A percentile compares a stretch with the other conserved stretches of the same genome.
Conservation (phyloP, 2,329 filamentous ascomycete genomes). For the Chaetomiaceae sp. region DNA sequence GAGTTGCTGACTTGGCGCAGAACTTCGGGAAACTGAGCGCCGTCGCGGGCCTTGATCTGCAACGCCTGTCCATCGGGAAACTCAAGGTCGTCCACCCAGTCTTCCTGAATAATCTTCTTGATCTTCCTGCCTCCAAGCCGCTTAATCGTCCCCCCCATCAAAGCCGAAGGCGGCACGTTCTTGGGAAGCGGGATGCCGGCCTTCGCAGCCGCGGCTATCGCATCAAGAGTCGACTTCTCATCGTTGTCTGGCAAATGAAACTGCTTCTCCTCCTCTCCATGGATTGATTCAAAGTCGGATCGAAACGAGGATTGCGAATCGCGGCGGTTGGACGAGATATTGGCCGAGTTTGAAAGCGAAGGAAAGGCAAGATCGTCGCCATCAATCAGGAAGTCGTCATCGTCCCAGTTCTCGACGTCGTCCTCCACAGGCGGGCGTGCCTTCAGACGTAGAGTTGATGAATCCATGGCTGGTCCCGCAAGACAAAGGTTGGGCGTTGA, state of each 20-base stretch:
- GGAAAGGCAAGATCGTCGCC: conserved; percentile 60
- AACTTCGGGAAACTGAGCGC: conserved; percentile 60
- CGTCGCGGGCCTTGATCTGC: conserved; percentile 61
- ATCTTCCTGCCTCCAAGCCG: conserved; percentile 72
- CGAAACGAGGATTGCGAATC: conserved; percentile 80
- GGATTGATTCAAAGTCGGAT: conserved; percentile 73
- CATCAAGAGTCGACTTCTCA: conserved; percentile 75
- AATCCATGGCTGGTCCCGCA: conserved; percentile 43
- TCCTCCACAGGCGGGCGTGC: conserved; percentile 52
- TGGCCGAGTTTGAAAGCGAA: conserved; percentile 45
- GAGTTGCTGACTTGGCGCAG: conserved; percentile 63
- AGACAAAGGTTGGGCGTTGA: conserved; percentile 1
- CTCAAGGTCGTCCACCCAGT: conserved; percentile 77
- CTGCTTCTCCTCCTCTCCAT: conserved; percentile 83
- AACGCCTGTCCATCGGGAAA: conserved; percentile 59
- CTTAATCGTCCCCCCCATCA: conserved; percentile 91
- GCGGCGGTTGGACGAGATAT: conserved; percentile 51
- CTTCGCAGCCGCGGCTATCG: conserved; percentile 79
- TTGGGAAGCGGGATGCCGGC: conserved; percentile 88
- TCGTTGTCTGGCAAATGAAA: conserved; percentile 81
- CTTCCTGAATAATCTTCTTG: conserved; percentile 69
- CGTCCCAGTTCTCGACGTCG: conserved; percentile 72
- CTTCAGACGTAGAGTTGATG: conserved; percentile 51
- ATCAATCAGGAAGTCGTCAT: conserved; percentile 70
- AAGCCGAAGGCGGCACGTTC: conserved; percentile 80